phyloP scores from a whole-genome alignment of 768 basidiomycete species.

The Mrakia blollopis region DNA sequence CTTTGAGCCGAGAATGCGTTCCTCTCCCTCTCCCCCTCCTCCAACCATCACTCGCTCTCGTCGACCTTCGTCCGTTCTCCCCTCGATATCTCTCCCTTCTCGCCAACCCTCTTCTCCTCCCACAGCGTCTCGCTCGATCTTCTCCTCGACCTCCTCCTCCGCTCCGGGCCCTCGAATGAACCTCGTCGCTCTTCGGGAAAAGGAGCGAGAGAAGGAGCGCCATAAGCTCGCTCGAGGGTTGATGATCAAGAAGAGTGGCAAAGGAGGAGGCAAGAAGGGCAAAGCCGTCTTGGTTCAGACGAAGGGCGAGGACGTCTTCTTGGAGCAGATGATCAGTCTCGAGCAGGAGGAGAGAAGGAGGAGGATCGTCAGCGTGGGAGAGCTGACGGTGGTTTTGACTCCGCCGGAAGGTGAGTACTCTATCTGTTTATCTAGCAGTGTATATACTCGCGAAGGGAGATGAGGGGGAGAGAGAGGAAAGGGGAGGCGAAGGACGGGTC shows the following conservation, averaged over 20 bases:
- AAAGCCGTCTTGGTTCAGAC: neutral
- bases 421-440: neutral
- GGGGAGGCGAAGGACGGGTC: neutral
- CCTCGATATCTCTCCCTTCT: no score
- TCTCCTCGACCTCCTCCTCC: no score
- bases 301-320: neutral
- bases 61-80: no score
- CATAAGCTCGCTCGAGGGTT: constrained; percentile 6
- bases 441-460: no score
- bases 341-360: neutral
- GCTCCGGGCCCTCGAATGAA: neutral
- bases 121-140: no score
- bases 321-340: neutral
- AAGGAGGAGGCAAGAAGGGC: neutral
- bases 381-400: neutral
- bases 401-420: constrained; percentile 6
- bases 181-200: constrained; percentile 2
- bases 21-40: no score
- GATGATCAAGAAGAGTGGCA: neutral
- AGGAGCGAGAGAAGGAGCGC: constrained; percentile 9
- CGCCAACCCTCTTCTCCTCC: no score
- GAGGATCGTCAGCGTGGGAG: neutral
- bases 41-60: no score
- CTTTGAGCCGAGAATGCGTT: no score
- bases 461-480: neutral